Evolutionary conservation across 805 yeast genomes (phyloP).

Genomic region (Yarrowia deformans): DNA sequence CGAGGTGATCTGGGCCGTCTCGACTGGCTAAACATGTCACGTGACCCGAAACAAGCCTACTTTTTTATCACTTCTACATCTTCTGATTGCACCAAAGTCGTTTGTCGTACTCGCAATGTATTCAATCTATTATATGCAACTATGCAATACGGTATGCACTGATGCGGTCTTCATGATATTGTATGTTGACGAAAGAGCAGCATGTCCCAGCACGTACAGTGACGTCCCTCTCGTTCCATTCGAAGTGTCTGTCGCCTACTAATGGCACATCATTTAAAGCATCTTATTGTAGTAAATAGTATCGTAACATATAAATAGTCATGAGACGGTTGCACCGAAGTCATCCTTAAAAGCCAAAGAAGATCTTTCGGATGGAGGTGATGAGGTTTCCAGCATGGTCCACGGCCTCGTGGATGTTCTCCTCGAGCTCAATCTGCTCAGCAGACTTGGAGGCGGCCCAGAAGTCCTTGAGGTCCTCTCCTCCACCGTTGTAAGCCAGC

Average conservation of each 20-base stretch:
- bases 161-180: no score
- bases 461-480: conserved; percentile 60
- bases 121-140: no score
- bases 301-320: conserved; percentile 39
- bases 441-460: conserved; percentile 50
- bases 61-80: no score
- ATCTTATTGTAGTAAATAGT: conserved; percentile 36
- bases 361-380: conserved; percentile 28
- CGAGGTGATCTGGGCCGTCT: background rate
- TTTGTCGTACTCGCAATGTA: no score
- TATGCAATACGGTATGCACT: no score
- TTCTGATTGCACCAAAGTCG: no score
- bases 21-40: background rate
- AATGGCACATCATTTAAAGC: background rate
- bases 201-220: no score
- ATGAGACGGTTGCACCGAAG: conserved; percentile 36
- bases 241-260: no score
- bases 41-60: background rate
- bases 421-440: conserved; percentile 29
- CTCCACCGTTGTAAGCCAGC: conserved; percentile 68
- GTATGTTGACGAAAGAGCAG: no score
- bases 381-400: conserved; percentile 6
- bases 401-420: conserved; percentile 29
- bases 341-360: conserved; percentile 31
- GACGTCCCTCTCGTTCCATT: no score